Evolutionary conservation across 345 rosid species (phyloP), one percentile per base, ranked within the genome.

Genomic region (Corchorus olitorius): DNA sequence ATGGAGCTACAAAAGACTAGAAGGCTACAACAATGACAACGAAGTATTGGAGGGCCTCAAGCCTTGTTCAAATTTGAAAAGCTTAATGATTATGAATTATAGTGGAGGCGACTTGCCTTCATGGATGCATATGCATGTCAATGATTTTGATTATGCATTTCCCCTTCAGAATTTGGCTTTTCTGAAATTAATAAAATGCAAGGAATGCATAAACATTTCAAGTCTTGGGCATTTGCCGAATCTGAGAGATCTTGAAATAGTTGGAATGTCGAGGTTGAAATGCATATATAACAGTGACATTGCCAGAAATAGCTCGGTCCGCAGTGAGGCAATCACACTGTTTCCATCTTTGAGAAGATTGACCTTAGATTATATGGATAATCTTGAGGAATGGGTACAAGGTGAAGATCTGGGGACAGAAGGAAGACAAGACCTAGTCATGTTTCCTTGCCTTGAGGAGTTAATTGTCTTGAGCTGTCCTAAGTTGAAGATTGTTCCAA

Each of bases 201-300:
- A 20, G 14, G 62, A 55, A 0, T 81, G 81, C 20, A 72, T 11
- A 43, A 12, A 43, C 9, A 12, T 81, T 45, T 80, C 81, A 48
- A 70, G 34, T 11, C 76, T 77, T 16, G 78, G 81, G 50, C 67
- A 53, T 17, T 58, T 77, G 20, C 52, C 16, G 35, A 19, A 15
- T 73, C 78, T 81, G 27, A 45, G 43, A 49, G n/a, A 33, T 27
- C 11, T 15, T 41, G 43, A 53, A 14, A 4, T 77, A 46, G 46
- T 27, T 10, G 54, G 59, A 19, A 15, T 74, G n/a, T 63, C n/a
- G 10, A 14, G 59, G 17, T 6, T 60, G 39, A 60, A 60, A 60
- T 27, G 37, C 39, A 27, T 60, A 60, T 60, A 60, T 13, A 60
- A 10, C 22, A 19, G 15, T 16, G 49, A 65, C 10, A 8, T 8